Percentiles rank a stretch among this genome's conserved stretches.
phyloP scores from a whole-genome alignment of 1,284 basidiomycete genomes.

The Anthracocystis panici-leucophaei region DNA sequence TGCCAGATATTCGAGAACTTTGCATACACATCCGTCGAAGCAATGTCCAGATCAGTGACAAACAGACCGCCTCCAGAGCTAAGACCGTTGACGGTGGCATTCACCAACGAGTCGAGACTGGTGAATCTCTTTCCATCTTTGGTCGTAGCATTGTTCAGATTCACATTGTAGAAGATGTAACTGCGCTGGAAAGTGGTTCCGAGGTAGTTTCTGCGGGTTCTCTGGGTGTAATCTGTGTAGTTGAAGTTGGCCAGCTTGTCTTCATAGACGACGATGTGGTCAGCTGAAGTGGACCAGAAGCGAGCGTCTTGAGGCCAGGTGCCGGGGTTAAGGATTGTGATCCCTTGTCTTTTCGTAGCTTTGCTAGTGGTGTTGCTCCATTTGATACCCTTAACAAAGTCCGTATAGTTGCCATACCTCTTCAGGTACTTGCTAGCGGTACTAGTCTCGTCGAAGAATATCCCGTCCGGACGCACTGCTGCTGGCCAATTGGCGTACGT shows the following conservation, averaged over 20 bases:
- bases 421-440: conserved; percentile 7
- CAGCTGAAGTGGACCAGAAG: conserved; percentile 17
- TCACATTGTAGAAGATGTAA: conserved; percentile 33
- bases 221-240: conserved; percentile 15
- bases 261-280: conserved; percentile 30
- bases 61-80: conserved; percentile 19
- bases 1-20: conserved; percentile 24
- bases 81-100: conserved; percentile 7
- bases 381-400: conserved; percentile 14
- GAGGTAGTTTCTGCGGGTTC: not conserved
- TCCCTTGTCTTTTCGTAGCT: conserved; percentile 1
- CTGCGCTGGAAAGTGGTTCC: conserved; percentile 13
- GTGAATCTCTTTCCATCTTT: conserved; percentile 15
- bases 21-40: conserved; percentile 17
- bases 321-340: conserved; percentile 29
- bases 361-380: not conserved
- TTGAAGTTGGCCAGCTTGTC: conserved; percentile 33
- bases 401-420: conserved; percentile 14
- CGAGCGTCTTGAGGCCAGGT: conserved; percentile 19
- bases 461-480: conserved; percentile 9
- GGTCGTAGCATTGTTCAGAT: conserved; percentile 8
- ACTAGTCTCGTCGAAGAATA: conserved; percentile 29
- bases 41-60: conserved; percentile 23
- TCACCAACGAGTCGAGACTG: conserved; percentile 6
- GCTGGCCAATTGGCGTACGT: conserved; percentile 13